Percentiles rank a stretch among this genome's conserved stretches.
Evolutionary conservation across 73 alveolate genomes (phyloP).

Genomic region (Effrenium voratum): DNA sequence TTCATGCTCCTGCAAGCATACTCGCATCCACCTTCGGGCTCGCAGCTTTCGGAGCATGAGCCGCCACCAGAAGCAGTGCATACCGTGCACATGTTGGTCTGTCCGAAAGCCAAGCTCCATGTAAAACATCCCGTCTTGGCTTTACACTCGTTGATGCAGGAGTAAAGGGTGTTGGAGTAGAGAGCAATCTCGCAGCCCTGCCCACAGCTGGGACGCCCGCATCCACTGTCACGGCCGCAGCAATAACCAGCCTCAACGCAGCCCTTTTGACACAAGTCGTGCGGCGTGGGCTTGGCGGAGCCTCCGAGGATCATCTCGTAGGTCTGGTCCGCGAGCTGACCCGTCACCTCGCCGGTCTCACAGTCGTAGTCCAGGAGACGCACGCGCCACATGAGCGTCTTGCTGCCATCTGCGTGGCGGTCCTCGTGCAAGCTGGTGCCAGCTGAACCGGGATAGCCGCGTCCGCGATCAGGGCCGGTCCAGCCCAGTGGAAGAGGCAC

Average conservation of each 20-base stretch:
- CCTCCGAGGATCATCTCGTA: too few relatives aligned
- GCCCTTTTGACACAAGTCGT: too few relatives aligned
- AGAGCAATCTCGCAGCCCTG: background rate
- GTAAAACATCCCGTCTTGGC: too few relatives aligned
- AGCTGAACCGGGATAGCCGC: conserved; percentile 11
- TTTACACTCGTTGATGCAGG: too few relatives aligned
- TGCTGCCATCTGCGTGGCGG: conserved; percentile 35
- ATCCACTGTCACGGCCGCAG: conserved; percentile 2
- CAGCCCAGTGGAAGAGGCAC: background rate
- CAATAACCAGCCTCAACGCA: background rate
- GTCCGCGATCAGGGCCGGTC: conserved; percentile 15
- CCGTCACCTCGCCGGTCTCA: conserved; percentile 36
- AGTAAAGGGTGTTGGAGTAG: too few relatives aligned
- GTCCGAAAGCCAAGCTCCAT: too few relatives aligned
- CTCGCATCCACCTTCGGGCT: background rate
- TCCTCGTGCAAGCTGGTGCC: background rate
- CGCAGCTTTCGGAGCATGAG: background rate
- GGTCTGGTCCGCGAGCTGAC: background rate
- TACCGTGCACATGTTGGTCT: background rate
- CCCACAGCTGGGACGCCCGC: background rate
- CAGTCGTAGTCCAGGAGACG: conserved; percentile 40
- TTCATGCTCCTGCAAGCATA: background rate
- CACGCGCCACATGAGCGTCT: conserved; percentile 50
- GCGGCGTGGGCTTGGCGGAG: too few relatives aligned
- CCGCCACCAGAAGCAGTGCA: too few relatives aligned